Evolutionary conservation across 208 protist genomes (phyloP).

Genomic region (Acanthamoeba comandoni): DNA sequence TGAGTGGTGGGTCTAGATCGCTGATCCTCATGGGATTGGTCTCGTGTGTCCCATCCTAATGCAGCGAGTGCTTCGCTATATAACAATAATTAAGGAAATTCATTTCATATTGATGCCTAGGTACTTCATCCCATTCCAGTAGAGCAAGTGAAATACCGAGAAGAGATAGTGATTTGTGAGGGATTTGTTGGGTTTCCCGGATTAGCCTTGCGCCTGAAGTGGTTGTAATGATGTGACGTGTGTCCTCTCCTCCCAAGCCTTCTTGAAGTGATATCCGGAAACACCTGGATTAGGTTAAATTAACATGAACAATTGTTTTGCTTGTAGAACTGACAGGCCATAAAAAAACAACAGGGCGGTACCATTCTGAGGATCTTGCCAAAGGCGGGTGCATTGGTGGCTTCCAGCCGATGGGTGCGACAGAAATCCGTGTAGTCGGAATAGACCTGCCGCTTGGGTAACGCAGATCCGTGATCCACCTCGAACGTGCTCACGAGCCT

Average conservation of each 20-base stretch:
- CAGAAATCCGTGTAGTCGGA: not conserved
- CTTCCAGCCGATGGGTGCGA: not conserved
- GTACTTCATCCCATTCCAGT: no score
- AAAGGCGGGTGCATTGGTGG: slow-evolving; percentile 59
- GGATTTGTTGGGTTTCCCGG: not conserved
- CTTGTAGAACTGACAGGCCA: no score
- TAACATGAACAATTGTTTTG: no score
- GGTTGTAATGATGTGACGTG: slow-evolving; percentile 60
- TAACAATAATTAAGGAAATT: no score
- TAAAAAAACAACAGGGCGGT: not conserved
- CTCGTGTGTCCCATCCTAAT: no score
- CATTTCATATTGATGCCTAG: no score
- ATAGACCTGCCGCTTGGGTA: slow-evolving; percentile 48
- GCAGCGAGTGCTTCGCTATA: no score
- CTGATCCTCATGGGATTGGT: no score
- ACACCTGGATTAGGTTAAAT: not conserved
- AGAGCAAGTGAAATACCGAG: no score
- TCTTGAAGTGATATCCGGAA: slow-evolving; percentile 26
- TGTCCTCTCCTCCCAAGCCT: slow-evolving; percentile 9
- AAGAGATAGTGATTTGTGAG: no score
- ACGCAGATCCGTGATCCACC: not conserved
- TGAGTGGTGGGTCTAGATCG: no score
- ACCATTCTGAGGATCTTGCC: slow-evolving; percentile 69
- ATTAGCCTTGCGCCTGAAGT: slow-evolving; percentile 12
- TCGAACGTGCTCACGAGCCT: slow-evolving; percentile 40